phyloP scores from a whole-genome alignment of 1,284 basidiomycete species.

The Filobasidium uniguttulatum region DNA sequence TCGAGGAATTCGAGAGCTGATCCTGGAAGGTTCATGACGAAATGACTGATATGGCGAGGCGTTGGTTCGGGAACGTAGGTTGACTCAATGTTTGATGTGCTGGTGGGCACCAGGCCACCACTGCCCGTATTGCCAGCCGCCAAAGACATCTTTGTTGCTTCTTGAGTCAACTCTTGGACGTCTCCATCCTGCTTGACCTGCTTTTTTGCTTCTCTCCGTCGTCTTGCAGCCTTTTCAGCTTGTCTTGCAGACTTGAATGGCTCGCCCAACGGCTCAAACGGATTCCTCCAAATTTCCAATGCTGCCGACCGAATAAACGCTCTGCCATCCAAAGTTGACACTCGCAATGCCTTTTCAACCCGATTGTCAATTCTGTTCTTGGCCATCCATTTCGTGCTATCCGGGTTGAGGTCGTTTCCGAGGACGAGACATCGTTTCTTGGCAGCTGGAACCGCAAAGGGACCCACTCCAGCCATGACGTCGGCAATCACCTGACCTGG shows the following conservation, averaged over 20 bases:
- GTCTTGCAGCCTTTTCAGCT: conserved; percentile 21
- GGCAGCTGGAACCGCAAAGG: conserved; percentile 85
- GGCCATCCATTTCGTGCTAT: conserved; percentile 62
- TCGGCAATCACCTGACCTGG: conserved; percentile 67
- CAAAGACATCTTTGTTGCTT: not conserved
- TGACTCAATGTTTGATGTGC: not conserved
- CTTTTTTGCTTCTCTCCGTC: conserved; percentile 11
- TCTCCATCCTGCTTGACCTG: not conserved
- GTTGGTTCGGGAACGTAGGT: conserved; percentile 1
- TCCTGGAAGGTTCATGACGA: conserved; percentile 94
- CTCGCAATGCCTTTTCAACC: conserved; percentile 52
- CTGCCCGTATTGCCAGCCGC: not conserved
- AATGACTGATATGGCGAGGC: conserved; percentile 56
- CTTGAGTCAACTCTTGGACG: not conserved
- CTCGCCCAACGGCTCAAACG: conserved; percentile 43
- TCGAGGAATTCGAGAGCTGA: conserved; percentile 81
- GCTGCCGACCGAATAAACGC: conserved; percentile 59
- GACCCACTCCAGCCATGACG: conserved; percentile 94
- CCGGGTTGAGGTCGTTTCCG: conserved; percentile 90
- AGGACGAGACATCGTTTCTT: conserved; percentile 77
- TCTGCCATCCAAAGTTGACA: conserved; percentile 68
- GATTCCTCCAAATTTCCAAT: conserved; percentile 45
- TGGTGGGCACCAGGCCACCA: not conserved
- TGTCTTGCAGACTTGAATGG: conserved; percentile 12
- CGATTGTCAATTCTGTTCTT: conserved; percentile 61